phyloP scores from a whole-genome alignment of 148 eudicot genomes.

The Suaeda aralocaspica region DNA sequence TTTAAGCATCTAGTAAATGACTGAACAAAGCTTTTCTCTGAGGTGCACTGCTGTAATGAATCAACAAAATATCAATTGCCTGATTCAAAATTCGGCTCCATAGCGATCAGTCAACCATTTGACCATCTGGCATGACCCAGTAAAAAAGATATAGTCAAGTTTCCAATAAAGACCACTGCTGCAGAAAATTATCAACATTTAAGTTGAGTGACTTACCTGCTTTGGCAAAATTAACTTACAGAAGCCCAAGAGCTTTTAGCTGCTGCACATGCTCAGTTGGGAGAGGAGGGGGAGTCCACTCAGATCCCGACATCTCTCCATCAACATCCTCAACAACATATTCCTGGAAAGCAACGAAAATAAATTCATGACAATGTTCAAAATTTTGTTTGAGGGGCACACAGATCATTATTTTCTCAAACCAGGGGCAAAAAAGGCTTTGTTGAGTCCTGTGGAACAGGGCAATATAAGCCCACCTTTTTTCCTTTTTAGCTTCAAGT shows the following conservation, averaged over 20 bases:
- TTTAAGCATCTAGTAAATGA: not conserved
- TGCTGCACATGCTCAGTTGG: constrained; percentile 84
- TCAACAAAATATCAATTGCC: not conserved
- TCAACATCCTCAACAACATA: constrained; percentile 92
- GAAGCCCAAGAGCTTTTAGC: constrained; percentile 77
- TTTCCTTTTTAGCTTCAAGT: not conserved
- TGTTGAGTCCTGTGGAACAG: not conserved
- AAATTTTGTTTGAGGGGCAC: too few species aligned
- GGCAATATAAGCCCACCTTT: not conserved
- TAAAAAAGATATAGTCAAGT: not conserved
- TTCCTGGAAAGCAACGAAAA: constrained; percentile 43
- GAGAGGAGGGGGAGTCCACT: constrained; percentile 83
- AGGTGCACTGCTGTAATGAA: not conserved
- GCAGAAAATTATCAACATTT: not conserved
- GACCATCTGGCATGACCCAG: not conserved
- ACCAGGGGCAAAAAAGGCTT: not conserved
- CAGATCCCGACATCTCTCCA: constrained; percentile 56
- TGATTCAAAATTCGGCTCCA: not conserved
- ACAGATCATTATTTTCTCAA: not conserved
- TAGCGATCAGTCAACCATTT: not conserved
- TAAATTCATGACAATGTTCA: not conserved
- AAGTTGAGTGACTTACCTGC: not conserved
- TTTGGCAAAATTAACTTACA: constrained; percentile 25
- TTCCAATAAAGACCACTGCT: not conserved
- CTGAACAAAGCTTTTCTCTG: not conserved